phyloP scores from a whole-genome alignment of 495 filamentous ascomycete genomes.

The Aspergillus leporis region DNA sequence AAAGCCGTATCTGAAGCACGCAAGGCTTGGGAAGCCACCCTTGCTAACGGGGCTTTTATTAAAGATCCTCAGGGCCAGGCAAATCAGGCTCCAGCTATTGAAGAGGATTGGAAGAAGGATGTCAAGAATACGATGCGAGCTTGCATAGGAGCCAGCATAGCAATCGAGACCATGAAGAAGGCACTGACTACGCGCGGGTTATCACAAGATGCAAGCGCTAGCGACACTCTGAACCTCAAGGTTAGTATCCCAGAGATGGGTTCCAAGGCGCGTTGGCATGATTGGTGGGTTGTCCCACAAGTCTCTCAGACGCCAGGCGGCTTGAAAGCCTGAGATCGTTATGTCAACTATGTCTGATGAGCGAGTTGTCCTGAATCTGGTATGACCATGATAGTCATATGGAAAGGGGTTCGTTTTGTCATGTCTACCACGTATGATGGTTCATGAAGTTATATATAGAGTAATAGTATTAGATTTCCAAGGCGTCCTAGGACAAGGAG shows the following conservation, averaged over 20 bases:
- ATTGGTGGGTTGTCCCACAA: constrained; percentile 79
- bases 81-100: constrained; percentile 49
- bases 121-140: constrained; percentile 61
- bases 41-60: constrained; percentile 42
- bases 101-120: constrained; percentile 59
- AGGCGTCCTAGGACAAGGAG: background rate
- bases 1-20: constrained; percentile 60
- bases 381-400: background rate
- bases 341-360: background rate
- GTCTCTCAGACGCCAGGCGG: constrained; percentile 34
- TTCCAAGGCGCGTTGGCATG: constrained; percentile 59
- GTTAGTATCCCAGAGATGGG: constrained; percentile 57
- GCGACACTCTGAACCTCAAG: constrained; percentile 31
- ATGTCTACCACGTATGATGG: constrained; percentile 3
- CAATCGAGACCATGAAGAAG: constrained; percentile 58
- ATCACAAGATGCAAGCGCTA: background rate
- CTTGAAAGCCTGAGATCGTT: constrained; percentile 3
- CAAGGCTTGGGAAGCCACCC: constrained; percentile 63
- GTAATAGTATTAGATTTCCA: background rate
- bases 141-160: constrained; percentile 66
- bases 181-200: constrained; percentile 25
- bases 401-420: background rate
- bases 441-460: constrained; percentile 14
- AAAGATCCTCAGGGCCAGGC: constrained; percentile 26
- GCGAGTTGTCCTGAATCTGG: background rate